phyloP scores from a whole-genome alignment of 805 yeast species.

The Candida anglica region DNA sequence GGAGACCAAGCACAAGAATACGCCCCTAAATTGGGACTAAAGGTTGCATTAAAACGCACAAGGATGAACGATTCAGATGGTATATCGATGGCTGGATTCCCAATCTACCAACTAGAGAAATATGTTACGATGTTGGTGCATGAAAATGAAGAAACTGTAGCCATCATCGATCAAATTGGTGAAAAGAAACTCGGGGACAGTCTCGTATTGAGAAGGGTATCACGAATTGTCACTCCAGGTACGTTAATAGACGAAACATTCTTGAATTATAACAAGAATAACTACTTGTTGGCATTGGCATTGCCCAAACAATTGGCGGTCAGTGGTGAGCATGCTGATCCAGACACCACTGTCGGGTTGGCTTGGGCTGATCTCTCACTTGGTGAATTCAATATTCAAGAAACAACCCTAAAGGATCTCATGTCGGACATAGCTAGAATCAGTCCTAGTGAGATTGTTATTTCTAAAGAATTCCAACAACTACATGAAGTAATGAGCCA shows the following conservation, averaged over 20 bases:
- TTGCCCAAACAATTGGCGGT: constrained; percentile 47
- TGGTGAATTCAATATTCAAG: constrained; percentile 72
- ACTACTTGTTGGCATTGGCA: constrained; percentile 63
- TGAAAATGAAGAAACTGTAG: constrained; percentile 67
- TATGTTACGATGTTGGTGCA: constrained; percentile 73
- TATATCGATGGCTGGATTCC: constrained; percentile 91
- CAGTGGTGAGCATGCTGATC: constrained; percentile 16
- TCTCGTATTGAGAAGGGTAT: constrained; percentile 60
- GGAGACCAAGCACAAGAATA: constrained; percentile 79
- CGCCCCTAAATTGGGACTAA: constrained; percentile 68
- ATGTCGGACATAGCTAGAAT: constrained; percentile 73
- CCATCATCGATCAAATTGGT: constrained; percentile 68
- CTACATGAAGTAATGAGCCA: constrained; percentile 30
- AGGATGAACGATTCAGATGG: constrained; percentile 27
- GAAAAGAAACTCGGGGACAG: background rate
- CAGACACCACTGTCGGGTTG: constrained; percentile 54
- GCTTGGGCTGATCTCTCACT: constrained; percentile 89
- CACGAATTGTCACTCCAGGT: constrained; percentile 87
- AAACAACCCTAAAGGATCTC: constrained; percentile 54
- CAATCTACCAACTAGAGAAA: constrained; percentile 63
- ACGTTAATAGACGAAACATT: constrained; percentile 86
- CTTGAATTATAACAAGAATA: constrained; percentile 66
- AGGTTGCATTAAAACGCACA: constrained; percentile 56
- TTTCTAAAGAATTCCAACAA: constrained; percentile 42
- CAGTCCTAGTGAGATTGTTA: constrained; percentile 73